phyloP scores from a whole-genome alignment of 352 stramenopile genomes.

The Phytopythium mirpurense region DNA sequence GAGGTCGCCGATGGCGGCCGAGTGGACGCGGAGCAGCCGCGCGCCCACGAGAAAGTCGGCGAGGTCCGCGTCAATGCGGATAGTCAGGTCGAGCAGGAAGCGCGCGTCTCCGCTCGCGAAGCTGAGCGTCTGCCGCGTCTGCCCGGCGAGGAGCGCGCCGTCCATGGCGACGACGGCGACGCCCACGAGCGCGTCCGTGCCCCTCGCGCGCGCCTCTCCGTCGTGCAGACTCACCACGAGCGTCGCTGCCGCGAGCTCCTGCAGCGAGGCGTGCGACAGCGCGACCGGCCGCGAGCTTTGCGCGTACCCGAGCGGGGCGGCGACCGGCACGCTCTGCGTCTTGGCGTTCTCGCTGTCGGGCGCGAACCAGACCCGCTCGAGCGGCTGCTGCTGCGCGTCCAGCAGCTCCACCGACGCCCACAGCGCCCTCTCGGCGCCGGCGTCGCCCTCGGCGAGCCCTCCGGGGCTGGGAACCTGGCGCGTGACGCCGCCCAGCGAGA shows the following conservation, averaged over 20 bases:
- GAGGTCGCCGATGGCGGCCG: slow-evolving; percentile 26
- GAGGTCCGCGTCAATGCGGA: slow-evolving; percentile 47
- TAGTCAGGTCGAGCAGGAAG: slow-evolving; percentile 27
- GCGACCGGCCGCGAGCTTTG: slow-evolving; percentile 40
- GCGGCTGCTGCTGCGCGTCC: slow-evolving; percentile 12
- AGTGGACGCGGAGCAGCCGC: slow-evolving; percentile 34
- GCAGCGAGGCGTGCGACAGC: slow-evolving; percentile 26
- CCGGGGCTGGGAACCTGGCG: too few relatives aligned
- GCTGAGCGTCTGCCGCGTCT: slow-evolving; percentile 14
- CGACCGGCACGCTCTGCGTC: slow-evolving; percentile 26
- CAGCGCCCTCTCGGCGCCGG: slow-evolving; percentile 7
- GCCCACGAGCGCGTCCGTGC: slow-evolving; percentile 30
- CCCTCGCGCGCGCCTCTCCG: slow-evolving; percentile 18
- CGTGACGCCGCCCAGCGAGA: slow-evolving; percentile 16
- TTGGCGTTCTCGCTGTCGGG: slow-evolving; percentile 44
- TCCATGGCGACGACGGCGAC: slow-evolving; percentile 32
- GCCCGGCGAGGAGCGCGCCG: slow-evolving; percentile 18
- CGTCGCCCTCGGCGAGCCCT: too few relatives aligned
- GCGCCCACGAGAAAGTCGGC: slow-evolving; percentile 38
- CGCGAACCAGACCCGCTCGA: slow-evolving; percentile 49
- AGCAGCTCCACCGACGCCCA: slow-evolving; percentile 43
- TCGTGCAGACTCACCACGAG: slow-evolving; percentile 38
- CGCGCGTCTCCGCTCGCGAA: slow-evolving; percentile 11
- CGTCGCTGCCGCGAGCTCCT: slow-evolving; percentile 30
- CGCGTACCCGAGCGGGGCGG: slow-evolving; percentile 27